phyloP scores from a whole-genome alignment of 768 basidiomycete species.

The Leccinum barrowsii region DNA sequence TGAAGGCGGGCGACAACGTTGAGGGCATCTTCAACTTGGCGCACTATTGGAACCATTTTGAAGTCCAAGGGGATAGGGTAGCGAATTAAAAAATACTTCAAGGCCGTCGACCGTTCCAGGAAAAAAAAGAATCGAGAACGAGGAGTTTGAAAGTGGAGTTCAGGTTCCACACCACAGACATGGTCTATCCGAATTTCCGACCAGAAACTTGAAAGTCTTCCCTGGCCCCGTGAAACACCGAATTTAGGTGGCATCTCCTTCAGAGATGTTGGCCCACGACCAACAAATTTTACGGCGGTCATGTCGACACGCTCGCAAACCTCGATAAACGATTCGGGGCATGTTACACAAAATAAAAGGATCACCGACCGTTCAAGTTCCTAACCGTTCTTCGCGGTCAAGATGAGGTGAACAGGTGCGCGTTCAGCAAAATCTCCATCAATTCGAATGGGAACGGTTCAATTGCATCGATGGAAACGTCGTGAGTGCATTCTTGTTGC shows the following conservation, averaged over 20 bases:
- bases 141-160: neutral
- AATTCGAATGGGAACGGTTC: too few relatives aligned
- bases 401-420: too few relatives aligned
- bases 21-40: neutral
- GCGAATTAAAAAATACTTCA: neutral
- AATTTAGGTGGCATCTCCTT: neutral
- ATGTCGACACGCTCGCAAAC: neutral
- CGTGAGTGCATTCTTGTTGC: slow-evolving; percentile 1
- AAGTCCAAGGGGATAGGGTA: neutral
- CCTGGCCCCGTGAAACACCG: neutral
- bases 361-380: slow-evolving; percentile 11
- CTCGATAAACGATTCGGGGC: neutral
- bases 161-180: neutral
- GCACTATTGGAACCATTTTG: neutral
- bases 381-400: neutral
- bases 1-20: neutral
- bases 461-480: slow-evolving; percentile 7
- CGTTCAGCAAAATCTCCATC: too few relatives aligned
- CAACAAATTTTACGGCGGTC: slow-evolving; percentile 3
- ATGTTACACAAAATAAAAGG: neutral
- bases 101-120: neutral
- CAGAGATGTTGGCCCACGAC: neutral
- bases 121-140: neutral
- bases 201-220: neutral
- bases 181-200: neutral